Percentiles rank a stretch among this genome's conserved stretches.
Evolutionary conservation across 148 eudicot species (phyloP).

Genomic region (Pouteria glomerata): DNA sequence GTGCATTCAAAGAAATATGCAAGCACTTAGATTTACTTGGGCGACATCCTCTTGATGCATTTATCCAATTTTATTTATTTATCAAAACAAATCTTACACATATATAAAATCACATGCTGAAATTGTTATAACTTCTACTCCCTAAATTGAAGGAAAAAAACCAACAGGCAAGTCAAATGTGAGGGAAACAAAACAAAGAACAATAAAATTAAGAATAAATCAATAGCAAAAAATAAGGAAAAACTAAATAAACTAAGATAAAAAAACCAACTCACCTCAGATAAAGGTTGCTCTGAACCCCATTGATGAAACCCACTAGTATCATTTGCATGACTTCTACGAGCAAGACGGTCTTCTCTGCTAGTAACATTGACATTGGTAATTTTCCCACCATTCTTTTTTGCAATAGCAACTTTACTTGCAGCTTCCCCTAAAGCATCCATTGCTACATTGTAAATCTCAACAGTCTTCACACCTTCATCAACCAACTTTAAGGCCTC

Average conservation of each 20-base stretch:
- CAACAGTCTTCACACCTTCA: conserved; percentile 40
- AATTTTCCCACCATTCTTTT: conserved; percentile 24
- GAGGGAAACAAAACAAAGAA: background rate
- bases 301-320: conserved; percentile 12
- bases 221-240: background rate
- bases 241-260: background rate
- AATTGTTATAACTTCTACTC: no score
- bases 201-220: background rate
- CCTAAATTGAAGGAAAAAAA: no score
- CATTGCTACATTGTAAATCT: conserved; percentile 46
- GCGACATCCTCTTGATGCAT: no score
- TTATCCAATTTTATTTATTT: no score
- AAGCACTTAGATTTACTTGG: no score
- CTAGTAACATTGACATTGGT: conserved; percentile 21
- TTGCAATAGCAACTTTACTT: conserved; percentile 28
- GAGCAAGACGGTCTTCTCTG: conserved; percentile 12
- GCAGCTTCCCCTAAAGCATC: conserved; percentile 44
- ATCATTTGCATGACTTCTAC: conserved; percentile 14
- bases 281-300: conserved; percentile 13
- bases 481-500: conserved; percentile 48
- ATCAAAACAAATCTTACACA: no score
- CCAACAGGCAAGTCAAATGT: no score
- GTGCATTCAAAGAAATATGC: no score
- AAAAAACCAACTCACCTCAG: conserved; percentile 29
- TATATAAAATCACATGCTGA: no score